A percentile compares a stretch with the other conserved stretches of the same genome.
Evolutionary conservation across 1,284 basidiomycete species (phyloP).

Genomic region (Leccinum griseonigrum): DNA sequence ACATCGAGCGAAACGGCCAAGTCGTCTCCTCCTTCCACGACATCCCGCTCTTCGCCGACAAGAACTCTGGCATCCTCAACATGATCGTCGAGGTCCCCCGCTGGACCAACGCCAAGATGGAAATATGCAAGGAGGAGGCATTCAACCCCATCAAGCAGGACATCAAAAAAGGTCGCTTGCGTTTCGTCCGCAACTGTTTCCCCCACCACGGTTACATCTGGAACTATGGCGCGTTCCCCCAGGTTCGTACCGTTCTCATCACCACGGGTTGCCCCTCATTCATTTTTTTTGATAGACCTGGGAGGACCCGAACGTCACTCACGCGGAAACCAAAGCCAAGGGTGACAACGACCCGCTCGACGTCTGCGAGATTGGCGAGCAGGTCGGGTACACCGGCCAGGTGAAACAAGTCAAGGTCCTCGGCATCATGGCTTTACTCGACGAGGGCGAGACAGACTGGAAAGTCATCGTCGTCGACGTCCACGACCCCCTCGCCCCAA

Average conservation of each 20-base stretch:
- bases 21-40: conserved; percentile 96
- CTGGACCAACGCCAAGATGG: conserved; percentile 99
- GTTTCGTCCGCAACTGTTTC: conserved; percentile 99
- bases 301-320: conserved; percentile 89
- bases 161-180: conserved; percentile 93
- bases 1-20: conserved; percentile 84
- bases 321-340: conserved; percentile 98
- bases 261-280: too few species aligned
- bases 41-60: conserved; percentile 94
- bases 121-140: conserved; percentile 95
- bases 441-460: conserved; percentile 99
- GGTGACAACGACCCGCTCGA: conserved; percentile 99
- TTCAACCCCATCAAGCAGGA: conserved; percentile 99
- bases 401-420: conserved; percentile 99
- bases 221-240: conserved; percentile 98
- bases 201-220: conserved; percentile 99
- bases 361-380: conserved; percentile 99
- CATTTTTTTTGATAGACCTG: conserved; percentile 67
- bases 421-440: conserved; percentile 98
- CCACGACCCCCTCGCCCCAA: conserved; percentile 92
- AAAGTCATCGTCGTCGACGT: conserved; percentile 98
- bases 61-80: conserved; percentile 91
- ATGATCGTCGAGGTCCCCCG: conserved; percentile 99
- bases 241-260: conserved; percentile 47
- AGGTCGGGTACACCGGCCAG: conserved; percentile 96